These are phyloP conservation scores for Adiantum capillusveneris DNA, from an alignment of 75 land plant genomes.

Conservation along the genomic window DNA sequence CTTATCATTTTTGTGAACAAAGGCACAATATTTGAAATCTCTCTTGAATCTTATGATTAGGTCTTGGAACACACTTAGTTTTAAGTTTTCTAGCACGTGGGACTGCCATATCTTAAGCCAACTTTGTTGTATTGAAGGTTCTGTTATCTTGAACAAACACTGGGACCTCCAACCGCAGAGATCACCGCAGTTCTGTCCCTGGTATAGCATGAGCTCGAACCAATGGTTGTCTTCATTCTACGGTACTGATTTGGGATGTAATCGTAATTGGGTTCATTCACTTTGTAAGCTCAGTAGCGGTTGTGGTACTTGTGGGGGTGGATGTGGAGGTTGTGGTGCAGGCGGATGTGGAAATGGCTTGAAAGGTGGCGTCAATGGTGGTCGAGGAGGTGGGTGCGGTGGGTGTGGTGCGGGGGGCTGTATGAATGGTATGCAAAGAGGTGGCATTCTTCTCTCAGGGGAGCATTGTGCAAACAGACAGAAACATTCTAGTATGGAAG, in stretches of 20 bases:
- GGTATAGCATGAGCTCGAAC: neutral
- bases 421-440: too few species aligned
- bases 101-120: too few species aligned
- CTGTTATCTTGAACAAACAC: too few species aligned
- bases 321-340: conserved; percentile 9
- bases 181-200: neutral
- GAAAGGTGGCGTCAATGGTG: neutral
- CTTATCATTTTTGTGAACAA: too few species aligned
- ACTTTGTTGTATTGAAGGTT: too few species aligned
- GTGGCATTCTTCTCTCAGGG: too few species aligned
- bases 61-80: too few species aligned
- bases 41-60: too few species aligned
- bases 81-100: too few species aligned
- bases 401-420: neutral
- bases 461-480: too few species aligned
- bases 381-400: neutral
- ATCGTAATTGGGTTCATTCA: neutral
- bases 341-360: neutral
- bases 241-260: neutral
- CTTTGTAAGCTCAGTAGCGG: neutral
- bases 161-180: neutral
- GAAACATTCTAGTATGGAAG: neutral
- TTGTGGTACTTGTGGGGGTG: neutral
- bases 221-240: neutral
- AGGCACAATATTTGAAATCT: too few species aligned